Evolutionary conservation across 768 basidiomycete genomes (phyloP).

Genomic region (Paxillus rubicundulus): DNA sequence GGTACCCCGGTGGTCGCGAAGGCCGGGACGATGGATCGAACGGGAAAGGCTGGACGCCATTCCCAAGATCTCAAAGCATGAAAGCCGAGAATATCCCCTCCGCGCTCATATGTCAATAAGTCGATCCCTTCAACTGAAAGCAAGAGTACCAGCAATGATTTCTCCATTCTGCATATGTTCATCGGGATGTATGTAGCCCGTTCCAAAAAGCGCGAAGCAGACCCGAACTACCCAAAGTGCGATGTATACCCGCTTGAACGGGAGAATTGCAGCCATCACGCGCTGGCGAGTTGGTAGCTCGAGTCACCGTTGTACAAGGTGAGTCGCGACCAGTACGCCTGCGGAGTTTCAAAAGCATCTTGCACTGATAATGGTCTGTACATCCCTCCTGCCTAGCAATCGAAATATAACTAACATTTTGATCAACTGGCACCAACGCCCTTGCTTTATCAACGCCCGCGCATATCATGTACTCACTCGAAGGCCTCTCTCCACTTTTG

Average conservation of each 20-base stretch:
- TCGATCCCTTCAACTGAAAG: background rate
- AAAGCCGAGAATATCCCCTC: conserved; percentile 30
- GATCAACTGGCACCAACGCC: background rate
- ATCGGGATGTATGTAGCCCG: conserved; percentile 41
- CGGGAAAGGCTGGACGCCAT: conserved; percentile 34
- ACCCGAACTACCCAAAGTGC: conserved; percentile 28
- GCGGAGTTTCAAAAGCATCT: conserved; percentile 31
- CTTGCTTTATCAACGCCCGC: background rate
- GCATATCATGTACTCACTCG: background rate
- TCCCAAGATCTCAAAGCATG: conserved; percentile 36
- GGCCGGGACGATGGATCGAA: conserved; percentile 34
- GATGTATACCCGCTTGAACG: conserved; percentile 19
- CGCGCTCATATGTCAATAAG: conserved; percentile 5
- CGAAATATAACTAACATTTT: conserved; percentile 14
- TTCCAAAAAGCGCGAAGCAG: conserved; percentile 33
- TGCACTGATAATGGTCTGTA: conserved; percentile 28
- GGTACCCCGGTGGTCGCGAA: conserved; percentile 36
- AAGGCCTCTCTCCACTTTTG: conserved; percentile 89
- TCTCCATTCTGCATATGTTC: conserved; percentile 43
- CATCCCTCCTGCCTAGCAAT: conserved; percentile 2
- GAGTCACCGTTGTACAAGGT: background rate
- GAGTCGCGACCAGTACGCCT: background rate
- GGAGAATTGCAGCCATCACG: conserved; percentile 10
- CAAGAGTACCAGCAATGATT: conserved; percentile 32
- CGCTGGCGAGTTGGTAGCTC: too few relatives aligned